Evolutionary conservation across 306 rosid species (phyloP), one percentile per base, ranked within the genome.

Genomic region (Alnus rubra): DNA sequence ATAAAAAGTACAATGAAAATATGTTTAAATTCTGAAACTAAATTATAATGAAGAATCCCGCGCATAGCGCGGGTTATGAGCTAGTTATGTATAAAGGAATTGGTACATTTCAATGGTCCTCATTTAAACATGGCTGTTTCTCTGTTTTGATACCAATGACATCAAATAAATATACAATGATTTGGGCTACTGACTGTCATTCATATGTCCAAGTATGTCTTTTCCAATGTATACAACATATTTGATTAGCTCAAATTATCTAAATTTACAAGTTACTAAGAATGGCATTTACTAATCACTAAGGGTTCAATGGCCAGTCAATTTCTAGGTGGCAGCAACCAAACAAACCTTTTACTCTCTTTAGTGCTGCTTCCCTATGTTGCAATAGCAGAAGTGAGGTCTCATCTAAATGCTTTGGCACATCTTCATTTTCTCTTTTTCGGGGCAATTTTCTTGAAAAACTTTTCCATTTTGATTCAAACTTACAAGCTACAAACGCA

Each of bases 401-500:
- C 55, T 89, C 87, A 62, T 78, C 84, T 45, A 18, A 74, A 75
- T 80, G 72, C 78, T 84, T 35, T 76, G 72, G 82, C 74, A 13
- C 15, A 7, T 80, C 70, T 14, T 72, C 80, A 3, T 73, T 81
- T 73, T 78, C 60, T 52, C 70, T 86, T 77, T 87, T 85, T 79
- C 88, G 76, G 35, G 90, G 82, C 79, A 65, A 69, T 86, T 79
- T 86, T 78, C 90, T 86, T 12, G 93, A 84, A 42, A 89, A 56
- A n/a, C 47, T 58, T 87, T 94, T 92, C 97, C 98, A 94, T 84
- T 89, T 94, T 73, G 93, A 86, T 89, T 94, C 97, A 83, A 94
- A 87, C 74, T 77, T 84, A 76, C 92, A 89, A 54, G 93, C 97
- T 94, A 79, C 85, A 83, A 50, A 31, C 2, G 23, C 28, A 78